These are phyloP conservation scores for Xylariaceae sp. DNA, from an alignment of 2,329 filamentous ascomycete species.

Conservation along the genomic window DNA sequence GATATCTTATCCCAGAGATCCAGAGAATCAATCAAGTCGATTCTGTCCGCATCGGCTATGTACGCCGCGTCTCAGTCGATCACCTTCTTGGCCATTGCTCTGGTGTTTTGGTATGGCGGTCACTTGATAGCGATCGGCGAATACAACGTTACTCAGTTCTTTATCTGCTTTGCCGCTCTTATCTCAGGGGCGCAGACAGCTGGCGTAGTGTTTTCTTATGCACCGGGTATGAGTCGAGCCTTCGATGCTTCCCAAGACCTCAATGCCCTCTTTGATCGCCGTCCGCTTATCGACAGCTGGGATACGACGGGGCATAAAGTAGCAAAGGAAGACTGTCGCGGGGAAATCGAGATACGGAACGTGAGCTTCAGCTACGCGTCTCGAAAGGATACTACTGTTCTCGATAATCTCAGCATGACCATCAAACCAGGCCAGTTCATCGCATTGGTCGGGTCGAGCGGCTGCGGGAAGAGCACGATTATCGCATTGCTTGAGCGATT, in stretches of 20 bases:
- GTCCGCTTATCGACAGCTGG: neutral
- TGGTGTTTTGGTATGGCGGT: slow-evolving; percentile 34
- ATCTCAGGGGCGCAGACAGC: slow-evolving; percentile 3
- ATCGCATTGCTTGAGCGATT: slow-evolving; percentile 50
- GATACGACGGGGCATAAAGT: slow-evolving; percentile 38
- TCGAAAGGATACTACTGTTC: slow-evolving; percentile 31
- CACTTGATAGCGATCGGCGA: neutral
- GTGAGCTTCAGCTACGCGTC: slow-evolving; percentile 44
- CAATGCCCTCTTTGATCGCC: slow-evolving; percentile 1
- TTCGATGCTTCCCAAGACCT: neutral
- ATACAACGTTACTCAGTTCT: slow-evolving; percentile 2
- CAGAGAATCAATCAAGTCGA: slow-evolving; percentile 1
- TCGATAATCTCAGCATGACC: slow-evolving; percentile 24
- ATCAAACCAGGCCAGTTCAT: slow-evolving; percentile 32
- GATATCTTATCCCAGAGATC: slow-evolving; percentile 27
- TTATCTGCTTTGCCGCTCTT: slow-evolving; percentile 3
- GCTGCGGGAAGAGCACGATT: slow-evolving; percentile 28
- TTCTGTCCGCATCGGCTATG: slow-evolving; percentile 21
- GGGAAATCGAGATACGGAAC: slow-evolving; percentile 56
- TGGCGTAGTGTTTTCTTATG: slow-evolving; percentile 4
- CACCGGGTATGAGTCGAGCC: slow-evolving; percentile 1
- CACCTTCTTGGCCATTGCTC: slow-evolving; percentile 30
- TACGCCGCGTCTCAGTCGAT: slow-evolving; percentile 29
- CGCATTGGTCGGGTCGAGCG: slow-evolving; percentile 40
- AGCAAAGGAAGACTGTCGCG: slow-evolving; percentile 52